A percentile compares a stretch with the other conserved stretches of the same genome.
These are phyloP conservation scores for Gossypium sturtianum DNA, from an alignment of 345 rosid species.

Conservation along the genomic window DNA sequence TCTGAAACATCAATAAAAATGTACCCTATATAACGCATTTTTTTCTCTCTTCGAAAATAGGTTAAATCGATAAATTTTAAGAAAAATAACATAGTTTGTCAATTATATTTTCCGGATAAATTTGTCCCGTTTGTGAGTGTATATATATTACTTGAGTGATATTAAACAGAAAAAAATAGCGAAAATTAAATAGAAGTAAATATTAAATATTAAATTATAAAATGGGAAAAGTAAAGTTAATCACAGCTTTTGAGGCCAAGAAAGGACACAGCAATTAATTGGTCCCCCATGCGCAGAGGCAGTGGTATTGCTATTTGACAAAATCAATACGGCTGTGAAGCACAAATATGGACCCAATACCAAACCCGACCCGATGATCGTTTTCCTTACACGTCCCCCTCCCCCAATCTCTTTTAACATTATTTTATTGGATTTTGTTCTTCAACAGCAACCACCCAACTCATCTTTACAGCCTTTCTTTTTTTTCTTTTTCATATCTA, in stretches of 20 bases:
- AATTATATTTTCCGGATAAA: too few species aligned
- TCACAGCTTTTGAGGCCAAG: background rate
- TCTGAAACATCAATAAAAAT: too few species aligned
- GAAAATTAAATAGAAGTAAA: too few species aligned
- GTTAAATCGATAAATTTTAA: too few species aligned
- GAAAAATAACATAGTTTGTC: too few species aligned
- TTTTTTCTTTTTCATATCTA: background rate
- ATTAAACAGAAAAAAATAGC: background rate
- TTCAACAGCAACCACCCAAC: slow-evolving; percentile 7
- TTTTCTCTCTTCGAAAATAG: too few species aligned
- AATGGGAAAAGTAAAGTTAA: background rate
- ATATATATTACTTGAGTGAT: too few species aligned
- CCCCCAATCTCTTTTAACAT: background rate
- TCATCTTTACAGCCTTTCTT: slow-evolving; percentile 6
- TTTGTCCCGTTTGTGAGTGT: too few species aligned
- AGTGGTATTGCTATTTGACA: background rate
- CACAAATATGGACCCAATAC: background rate
- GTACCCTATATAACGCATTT: rapidly evolving
- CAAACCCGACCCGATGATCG: background rate
- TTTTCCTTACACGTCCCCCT: too few species aligned
- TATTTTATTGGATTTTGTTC: background rate
- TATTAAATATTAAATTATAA: background rate
- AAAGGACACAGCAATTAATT: background rate
- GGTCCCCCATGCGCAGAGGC: background rate
- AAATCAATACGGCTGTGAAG: background rate